Base-by-base conservation (phyloP, 2,329 filamentous ascomycete species). In the Trichoderma atroviride region DNA sequence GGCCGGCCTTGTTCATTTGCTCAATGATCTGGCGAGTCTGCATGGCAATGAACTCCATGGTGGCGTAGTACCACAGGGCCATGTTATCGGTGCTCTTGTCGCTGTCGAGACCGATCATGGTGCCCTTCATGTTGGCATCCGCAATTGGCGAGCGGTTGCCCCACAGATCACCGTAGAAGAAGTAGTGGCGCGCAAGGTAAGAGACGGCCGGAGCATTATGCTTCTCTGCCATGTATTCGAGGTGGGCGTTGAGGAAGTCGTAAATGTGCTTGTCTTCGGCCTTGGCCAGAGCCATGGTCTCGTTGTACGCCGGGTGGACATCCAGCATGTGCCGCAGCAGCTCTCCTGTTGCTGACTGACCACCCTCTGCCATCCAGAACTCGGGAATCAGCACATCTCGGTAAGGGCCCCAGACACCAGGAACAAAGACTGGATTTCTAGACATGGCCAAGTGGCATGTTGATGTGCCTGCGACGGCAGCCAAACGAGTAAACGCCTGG, bases 381-480 rank as follows among this genome's bases (percentile, higher is more conserved):
- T 90, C 90, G 0, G 96, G 94, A 24, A 98, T 87, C 53, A 99
- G 86, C 5, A 97, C 96, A 77, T 99, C 96, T 70, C 94, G 88
- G 83, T 99, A 99, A 0, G 96, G 96, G 0, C 96, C 96, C 96
- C 96, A 99, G 29, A 99, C 94, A 43, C 96, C 96, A 63, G 92
- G 88, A 14, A 97, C 96, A 77, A 99, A 99, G 31, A 98, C 92
- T 0, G 96, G 92, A 47, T 97, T 88, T 73, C 91, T 91, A 9
- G 94, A 97, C 92, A 99, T 96, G 79, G 94, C 96, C 68, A 99
- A 84, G 81, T 99, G 96, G 81, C 96, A 99, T 19, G 96, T 99
- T 0, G 96, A 98, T 5, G 96, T 99, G 71, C 96, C 96, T 0
- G 96, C 96, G 5, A 99, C 96, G 22, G 94, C 94, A 1, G 96